Evolutionary conservation across 768 basidiomycete species (phyloP).

Genomic region (Aureoboletus auriporus): DNA sequence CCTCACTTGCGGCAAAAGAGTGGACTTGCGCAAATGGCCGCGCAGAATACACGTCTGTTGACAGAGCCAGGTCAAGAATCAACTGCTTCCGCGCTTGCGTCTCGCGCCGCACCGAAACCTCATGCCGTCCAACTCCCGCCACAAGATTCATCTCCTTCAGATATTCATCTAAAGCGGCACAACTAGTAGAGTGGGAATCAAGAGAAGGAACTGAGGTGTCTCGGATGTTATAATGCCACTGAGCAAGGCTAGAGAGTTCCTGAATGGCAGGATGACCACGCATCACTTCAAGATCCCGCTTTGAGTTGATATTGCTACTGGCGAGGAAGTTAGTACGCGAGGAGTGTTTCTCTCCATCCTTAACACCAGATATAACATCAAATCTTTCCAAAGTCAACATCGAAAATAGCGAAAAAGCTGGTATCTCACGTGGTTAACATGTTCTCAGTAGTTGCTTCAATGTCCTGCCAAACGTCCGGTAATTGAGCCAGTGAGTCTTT

Average conservation of each 20-base stretch:
- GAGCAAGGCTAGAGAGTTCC: constrained; percentile 36
- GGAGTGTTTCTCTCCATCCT: constrained; percentile 40
- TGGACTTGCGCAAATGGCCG: constrained; percentile 33
- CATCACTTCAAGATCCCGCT: constrained; percentile 46
- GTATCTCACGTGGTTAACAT: constrained; percentile 56
- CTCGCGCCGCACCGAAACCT: constrained; percentile 43
- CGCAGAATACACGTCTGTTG: constrained; percentile 53
- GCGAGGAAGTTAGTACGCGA: constrained; percentile 59
- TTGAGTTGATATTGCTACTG: constrained; percentile 46
- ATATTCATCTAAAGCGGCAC: constrained; percentile 32
- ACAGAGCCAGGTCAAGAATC: constrained; percentile 58
- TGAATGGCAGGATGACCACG: constrained; percentile 44
- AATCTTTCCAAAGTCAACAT: constrained; percentile 37
- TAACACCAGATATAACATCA: constrained; percentile 57
- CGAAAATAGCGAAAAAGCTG: background rate
- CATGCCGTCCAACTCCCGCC: constrained; percentile 34
- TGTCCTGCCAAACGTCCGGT: constrained; percentile 53
- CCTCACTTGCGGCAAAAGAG: background rate
- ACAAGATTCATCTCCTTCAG: constrained; percentile 44
- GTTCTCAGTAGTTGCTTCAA: constrained; percentile 44
- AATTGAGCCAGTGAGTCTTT: constrained; percentile 51
- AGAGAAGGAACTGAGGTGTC: constrained; percentile 43
- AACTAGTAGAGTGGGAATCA: constrained; percentile 33
- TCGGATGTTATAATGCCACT: constrained; percentile 53
- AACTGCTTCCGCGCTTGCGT: constrained; percentile 57